phyloP scores from a whole-genome alignment of 75 land plant genomes.

The Sequoia sempervirens region DNA sequence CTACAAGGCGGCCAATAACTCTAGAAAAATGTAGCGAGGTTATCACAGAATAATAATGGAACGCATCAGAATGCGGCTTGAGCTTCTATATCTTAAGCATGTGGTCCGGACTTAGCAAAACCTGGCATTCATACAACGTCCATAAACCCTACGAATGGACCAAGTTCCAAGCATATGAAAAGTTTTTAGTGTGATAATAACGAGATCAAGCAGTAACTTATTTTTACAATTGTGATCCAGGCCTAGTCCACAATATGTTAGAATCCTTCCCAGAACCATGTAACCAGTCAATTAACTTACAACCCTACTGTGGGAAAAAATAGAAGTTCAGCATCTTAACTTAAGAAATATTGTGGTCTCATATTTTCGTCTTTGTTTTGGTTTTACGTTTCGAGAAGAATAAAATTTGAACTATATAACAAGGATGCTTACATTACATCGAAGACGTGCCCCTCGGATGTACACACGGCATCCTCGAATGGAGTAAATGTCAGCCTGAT shows the following conservation, averaged over 20 bases:
- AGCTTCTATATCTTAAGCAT: neutral
- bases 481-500: constrained; percentile 83
- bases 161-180: neutral
- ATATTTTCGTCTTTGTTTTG: neutral
- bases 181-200: neutral
- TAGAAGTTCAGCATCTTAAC: neutral
- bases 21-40: neutral
- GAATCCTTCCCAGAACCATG: neutral
- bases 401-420: neutral
- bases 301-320: neutral
- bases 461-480: constrained; percentile 84
- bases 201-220: neutral
- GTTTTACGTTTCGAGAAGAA: neutral
- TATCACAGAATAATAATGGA: neutral
- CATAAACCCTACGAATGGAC: neutral
- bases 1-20: neutral
- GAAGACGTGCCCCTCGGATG: constrained; percentile 82
- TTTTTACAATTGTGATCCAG: neutral
- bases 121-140: neutral
- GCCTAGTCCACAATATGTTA: no score
- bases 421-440: constrained; percentile 64
- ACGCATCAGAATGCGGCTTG: neutral
- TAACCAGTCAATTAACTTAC: neutral
- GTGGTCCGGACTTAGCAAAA: neutral
- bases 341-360: neutral